Evolutionary conservation across 768 basidiomycete species (phyloP).

Genomic region (Pisolithus marmoratus): DNA sequence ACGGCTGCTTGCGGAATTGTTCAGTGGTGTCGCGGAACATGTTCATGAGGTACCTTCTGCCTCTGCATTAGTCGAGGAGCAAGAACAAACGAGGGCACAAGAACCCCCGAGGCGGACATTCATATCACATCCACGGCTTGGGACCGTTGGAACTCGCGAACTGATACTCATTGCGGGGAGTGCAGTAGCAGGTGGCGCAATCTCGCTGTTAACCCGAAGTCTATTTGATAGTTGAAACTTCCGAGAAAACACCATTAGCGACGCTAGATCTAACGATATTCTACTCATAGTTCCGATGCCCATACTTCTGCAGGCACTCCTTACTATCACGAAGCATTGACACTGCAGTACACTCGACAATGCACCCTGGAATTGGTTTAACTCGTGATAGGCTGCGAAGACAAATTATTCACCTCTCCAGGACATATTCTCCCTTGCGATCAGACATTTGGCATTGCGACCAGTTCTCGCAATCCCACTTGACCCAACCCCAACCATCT

Average conservation of each 20-base stretch:
- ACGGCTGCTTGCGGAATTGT: slow-evolving; percentile 25
- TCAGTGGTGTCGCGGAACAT: slow-evolving; percentile 12
- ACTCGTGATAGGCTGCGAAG: background rate
- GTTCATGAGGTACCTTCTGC: slow-evolving; percentile 6
- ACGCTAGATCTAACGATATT: background rate
- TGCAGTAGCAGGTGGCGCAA: slow-evolving; percentile 21
- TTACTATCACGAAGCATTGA: slow-evolving; percentile 5
- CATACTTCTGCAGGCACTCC: slow-evolving; percentile 5
- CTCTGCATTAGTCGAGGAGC: slow-evolving; percentile 3
- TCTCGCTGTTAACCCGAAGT: slow-evolving; percentile 18
- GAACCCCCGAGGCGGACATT: slow-evolving; percentile 9
- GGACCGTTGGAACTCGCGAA: slow-evolving; percentile 12
- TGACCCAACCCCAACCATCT: slow-evolving; percentile 60
- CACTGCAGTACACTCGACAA: slow-evolving; percentile 26
- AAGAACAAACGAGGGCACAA: background rate
- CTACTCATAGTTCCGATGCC: background rate
- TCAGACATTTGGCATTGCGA: slow-evolving; percentile 34
- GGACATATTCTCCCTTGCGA: slow-evolving; percentile 38
- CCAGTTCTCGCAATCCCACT: slow-evolving; percentile 55
- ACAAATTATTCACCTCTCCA: slow-evolving; percentile 38
- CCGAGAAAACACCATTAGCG: background rate
- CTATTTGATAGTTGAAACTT: slow-evolving; percentile 10
- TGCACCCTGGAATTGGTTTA: slow-evolving; percentile 16
- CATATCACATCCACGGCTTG: slow-evolving; percentile 8
- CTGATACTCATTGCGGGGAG: slow-evolving; percentile 25